Base-by-base conservation (phyloP, 352 stramenopile genomes). In the Phytophthora foliorum region DNA sequence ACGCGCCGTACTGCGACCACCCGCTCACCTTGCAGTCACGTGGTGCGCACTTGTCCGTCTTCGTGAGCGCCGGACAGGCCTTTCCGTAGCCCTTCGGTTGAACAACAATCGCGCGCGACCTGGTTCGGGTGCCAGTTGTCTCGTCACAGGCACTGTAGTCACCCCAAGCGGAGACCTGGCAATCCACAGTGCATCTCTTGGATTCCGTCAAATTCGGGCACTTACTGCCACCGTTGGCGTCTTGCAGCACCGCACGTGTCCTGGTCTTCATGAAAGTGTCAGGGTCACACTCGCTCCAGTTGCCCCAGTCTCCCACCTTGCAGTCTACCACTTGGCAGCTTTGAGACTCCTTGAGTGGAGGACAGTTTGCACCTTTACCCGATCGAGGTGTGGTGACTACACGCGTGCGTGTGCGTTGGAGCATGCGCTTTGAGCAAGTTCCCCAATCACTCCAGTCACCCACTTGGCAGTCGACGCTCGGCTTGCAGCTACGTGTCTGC, bases 11-110 rank as follows among this genome's bases (percentile, higher is more conserved):
- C 16, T 61, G 50, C 0, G 57, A 74, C 83, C 85, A 93, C 5
- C 81, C 82, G 8, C 64, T 89, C 0, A 90, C 78, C 38, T 74
- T 75, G 57, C 83, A 93, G 52, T 89, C 74, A 7, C 75, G 69
- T 3, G 69, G 22, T 0, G 74, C 57, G 36, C 84, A 93, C 6
- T 59, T 24, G 5, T 80, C 67, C 1, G 64, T 74, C 44, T 77
- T 63, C 0, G 72, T 66, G 2, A 93, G 64, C 3, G 61, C 7
- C 0, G 75, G 81, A 42, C 82, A 93, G 0, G 75, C 66, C 24
- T 73, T 71, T 1, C 81, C 84, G 6, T 75, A 68, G 6, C 79
- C 76, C 6, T 69, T 72, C 0, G 76, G 75, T 6, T 63, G 64
- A 14, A 82, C 72, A 1, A 84, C 2, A 29, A 92, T 75, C 11